A percentile compares a stretch with the other conserved stretches of the same genome.
Conservation (phyloP, 345 rosid species). For the Populus euphratica region DNA sequence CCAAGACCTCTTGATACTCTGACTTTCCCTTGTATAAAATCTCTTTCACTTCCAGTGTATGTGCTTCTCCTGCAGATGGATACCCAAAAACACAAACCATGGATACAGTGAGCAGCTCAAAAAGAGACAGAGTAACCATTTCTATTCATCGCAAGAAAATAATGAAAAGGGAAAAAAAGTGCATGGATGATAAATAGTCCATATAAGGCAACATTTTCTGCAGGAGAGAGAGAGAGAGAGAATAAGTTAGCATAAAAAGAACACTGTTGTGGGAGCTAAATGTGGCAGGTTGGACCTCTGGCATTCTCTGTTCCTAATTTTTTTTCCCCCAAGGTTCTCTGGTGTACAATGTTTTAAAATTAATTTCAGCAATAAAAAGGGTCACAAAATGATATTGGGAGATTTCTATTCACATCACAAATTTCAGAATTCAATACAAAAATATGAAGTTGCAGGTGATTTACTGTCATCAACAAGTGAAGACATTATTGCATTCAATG, state of each 20-base stretch:
- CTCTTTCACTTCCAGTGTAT: conserved; percentile 76
- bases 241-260: neutral
- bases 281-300: neutral
- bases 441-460: neutral
- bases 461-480: neutral
- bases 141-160: neutral
- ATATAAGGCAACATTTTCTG: neutral
- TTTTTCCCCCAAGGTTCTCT: neutral
- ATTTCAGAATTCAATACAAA: neutral
- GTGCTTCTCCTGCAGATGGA: conserved; percentile 76
- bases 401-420: neutral
- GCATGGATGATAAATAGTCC: too few species aligned
- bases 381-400: neutral
- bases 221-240: neutral
- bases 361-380: neutral
- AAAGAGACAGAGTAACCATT: too few species aligned
- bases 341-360: neutral
- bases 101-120: neutral
- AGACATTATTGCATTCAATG: neutral
- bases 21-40: conserved; percentile 70
- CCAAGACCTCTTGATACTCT: conserved; percentile 85
- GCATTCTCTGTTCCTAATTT: neutral
- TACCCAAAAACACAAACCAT: neutral
- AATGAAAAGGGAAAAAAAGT: neutral
- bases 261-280: neutral